Evolutionary conservation across 352 stramenopile species (phyloP).

Genomic region (Phytopythium delawarense): DNA sequence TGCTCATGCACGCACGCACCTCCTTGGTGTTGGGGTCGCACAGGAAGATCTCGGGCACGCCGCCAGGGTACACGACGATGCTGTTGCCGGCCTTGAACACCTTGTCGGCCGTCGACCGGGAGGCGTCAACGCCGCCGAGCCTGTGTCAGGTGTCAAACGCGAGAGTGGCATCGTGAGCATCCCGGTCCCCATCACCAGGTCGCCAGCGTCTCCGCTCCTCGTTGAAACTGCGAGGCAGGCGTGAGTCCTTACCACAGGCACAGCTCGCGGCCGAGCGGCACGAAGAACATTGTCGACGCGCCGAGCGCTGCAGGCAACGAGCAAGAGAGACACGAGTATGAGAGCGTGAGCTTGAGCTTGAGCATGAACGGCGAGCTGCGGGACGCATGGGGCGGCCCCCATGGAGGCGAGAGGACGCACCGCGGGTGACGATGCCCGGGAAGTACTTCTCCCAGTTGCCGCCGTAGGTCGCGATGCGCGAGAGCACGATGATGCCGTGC

Average conservation of each 20-base stretch:
- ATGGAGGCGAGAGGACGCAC: constrained; percentile 17
- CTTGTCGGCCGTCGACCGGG: constrained; percentile 65
- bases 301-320: constrained; percentile 28
- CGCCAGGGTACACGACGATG: constrained; percentile 70
- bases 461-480: constrained; percentile 57
- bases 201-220: not conserved
- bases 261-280: constrained; percentile 59
- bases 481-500: constrained; percentile 74
- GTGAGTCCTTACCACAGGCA: constrained; percentile 38
- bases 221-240: not conserved
- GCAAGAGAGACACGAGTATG: constrained; percentile 3
- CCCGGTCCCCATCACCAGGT: not conserved
- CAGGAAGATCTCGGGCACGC: constrained; percentile 76
- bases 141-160: constrained; percentile 12
- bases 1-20: constrained; percentile 7
- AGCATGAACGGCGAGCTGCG: not conserved
- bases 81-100: constrained; percentile 63
- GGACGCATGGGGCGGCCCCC: not conserved
- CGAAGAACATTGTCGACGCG: constrained; percentile 68
- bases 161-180: not conserved
- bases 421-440: constrained; percentile 43
- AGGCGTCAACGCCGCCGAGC: constrained; percentile 72
- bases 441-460: constrained; percentile 74
- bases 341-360: not conserved
- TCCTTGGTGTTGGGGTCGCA: constrained; percentile 67